Conservation (phyloP, 495 filamentous ascomycete genomes). For the Daldinia bambusicola region DNA sequence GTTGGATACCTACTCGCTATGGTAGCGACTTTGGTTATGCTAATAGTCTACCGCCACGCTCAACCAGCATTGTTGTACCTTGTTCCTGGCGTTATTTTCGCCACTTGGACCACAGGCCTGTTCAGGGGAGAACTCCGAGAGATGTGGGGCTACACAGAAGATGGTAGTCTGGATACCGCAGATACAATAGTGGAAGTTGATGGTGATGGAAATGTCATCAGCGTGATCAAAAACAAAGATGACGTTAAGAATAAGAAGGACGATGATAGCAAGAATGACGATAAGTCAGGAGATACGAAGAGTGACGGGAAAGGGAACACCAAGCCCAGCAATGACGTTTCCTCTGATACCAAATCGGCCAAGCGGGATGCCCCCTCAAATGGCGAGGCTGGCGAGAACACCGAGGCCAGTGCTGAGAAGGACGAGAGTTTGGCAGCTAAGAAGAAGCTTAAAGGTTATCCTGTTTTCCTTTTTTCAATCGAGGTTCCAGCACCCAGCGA, state of each 20-base stretch:
- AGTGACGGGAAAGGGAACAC: constrained; percentile 5
- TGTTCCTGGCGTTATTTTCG: constrained; percentile 82
- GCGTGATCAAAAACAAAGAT: constrained; percentile 22
- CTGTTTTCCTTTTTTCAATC: constrained; percentile 47
- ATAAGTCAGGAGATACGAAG: constrained; percentile 3
- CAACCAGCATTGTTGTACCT: constrained; percentile 95
- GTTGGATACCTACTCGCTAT: constrained; percentile 84
- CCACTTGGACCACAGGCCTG: constrained; percentile 83
- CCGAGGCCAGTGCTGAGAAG: background rate
- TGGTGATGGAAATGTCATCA: constrained; percentile 46
- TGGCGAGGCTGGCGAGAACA: background rate
- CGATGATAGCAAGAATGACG: constrained; percentile 5
- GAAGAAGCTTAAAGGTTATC: constrained; percentile 16
- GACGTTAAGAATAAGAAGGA: constrained; percentile 18
- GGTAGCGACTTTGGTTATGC: constrained; percentile 77
- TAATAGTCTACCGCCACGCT: constrained; percentile 80
- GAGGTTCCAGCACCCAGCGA: constrained; percentile 37
- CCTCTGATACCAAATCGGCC: background rate
- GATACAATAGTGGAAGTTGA: constrained; percentile 59
- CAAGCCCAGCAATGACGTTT: background rate
- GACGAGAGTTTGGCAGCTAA: background rate
- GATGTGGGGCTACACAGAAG: constrained; percentile 88
- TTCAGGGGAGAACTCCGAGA: constrained; percentile 71
- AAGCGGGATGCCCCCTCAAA: background rate
- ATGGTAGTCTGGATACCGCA: constrained; percentile 60